Evolutionary conservation across 2,329 filamentous ascomycete genomes (phyloP), one percentile per base, ranked within the genome.

Genomic region (Stachybotrys elegans): DNA sequence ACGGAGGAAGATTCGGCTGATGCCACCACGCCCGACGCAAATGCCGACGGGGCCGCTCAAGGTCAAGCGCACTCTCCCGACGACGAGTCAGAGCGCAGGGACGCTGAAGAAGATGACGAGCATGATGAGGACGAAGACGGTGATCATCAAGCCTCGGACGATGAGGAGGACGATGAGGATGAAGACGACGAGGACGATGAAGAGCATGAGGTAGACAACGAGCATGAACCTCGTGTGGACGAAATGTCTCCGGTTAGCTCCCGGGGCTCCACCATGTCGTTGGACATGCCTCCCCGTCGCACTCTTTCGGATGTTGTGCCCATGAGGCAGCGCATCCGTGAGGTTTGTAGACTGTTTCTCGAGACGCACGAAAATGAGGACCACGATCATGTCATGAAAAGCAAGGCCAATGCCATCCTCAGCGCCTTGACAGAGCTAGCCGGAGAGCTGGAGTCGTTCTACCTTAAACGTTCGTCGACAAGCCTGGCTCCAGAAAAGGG

Each of bases 281-380:
- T 82, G 21, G 78, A 83, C 51, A 71, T 72, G 5, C 75, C 77
- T 13, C 68, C 73, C 7, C 69, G 72, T 22, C 69, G 71, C 13
- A 66, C 71, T 32, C 55, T 70, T 13, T 69, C 72, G 9, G 72
- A 76, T 59, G 55, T 66, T 43, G 73, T 68, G 51, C 79, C 81
- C 27, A 77, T 88, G 59, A 62, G 63, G 40, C 55, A 88, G 43
- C 75, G 86, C 46, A 93, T 95, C 53, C 81, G 83, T 14, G 70
- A 81, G 23, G 79, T 86, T 46, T 91, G 93, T 0, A 88, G 87
- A 63, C 86, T 79, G 43, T 96, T 98, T 60, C 69, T 97, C 27
- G 84, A 91, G 46, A 74, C 78, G 0, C 90, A 97, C 52, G 90
- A 96, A 62, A 83, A 79, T 4, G 83, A 89, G 50, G 81, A 84